phyloP scores from a whole-genome alignment of 2,329 filamentous ascomycete genomes.

The Fusarium sterilihyphosum region DNA sequence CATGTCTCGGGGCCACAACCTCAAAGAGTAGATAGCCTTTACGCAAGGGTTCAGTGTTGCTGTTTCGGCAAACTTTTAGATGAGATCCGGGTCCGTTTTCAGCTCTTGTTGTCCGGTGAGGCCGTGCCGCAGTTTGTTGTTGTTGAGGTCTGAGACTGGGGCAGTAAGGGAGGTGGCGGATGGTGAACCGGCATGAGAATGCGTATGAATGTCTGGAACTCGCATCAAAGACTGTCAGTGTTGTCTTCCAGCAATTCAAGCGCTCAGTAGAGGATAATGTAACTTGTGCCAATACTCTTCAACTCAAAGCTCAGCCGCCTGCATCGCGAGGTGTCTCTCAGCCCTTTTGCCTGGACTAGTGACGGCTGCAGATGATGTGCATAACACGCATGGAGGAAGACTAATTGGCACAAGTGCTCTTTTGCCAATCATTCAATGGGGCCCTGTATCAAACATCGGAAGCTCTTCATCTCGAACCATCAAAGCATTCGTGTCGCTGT shows the following conservation, averaged over 20 bases:
- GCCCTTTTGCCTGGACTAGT: background rate
- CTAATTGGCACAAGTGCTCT: background rate
- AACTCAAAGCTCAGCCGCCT: background rate
- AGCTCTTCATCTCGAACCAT: background rate
- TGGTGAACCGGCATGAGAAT: background rate
- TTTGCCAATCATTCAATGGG: background rate
- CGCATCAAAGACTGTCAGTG: background rate
- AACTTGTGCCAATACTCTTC: background rate
- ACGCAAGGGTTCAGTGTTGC: slow-evolving; percentile 1
- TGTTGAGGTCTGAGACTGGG: background rate
- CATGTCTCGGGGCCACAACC: slow-evolving; percentile 20
- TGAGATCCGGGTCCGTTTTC: background rate
- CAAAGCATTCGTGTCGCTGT: background rate
- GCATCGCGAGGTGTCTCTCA: background rate
- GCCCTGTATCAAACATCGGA: background rate
- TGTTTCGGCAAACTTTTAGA: background rate
- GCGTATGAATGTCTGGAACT: background rate
- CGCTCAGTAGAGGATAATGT: background rate
- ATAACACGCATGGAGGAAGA: slow-evolving; percentile 11
- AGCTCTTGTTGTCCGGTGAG: background rate
- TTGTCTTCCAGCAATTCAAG: background rate
- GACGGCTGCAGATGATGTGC: slow-evolving; percentile 24
- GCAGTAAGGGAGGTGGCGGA: slow-evolving; percentile 9
- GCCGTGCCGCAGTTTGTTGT: background rate
- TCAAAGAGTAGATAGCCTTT: background rate